Base-by-base conservation (phyloP, 2,329 filamentous ascomycete species). In the Periconia macrospinosa region DNA sequence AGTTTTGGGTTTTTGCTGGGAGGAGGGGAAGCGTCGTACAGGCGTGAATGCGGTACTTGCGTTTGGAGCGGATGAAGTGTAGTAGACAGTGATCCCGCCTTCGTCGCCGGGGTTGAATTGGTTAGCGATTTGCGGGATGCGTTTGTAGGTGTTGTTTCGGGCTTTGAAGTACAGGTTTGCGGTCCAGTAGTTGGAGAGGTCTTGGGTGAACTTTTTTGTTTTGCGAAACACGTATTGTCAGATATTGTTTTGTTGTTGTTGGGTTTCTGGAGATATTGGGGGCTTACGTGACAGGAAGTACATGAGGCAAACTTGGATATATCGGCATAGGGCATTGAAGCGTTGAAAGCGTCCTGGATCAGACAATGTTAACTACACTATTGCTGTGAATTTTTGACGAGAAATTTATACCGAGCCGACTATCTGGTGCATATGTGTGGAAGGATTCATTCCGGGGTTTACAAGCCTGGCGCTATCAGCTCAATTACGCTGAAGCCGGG, bases 101-200 rank as follows among this genome's bases (percentile, higher is more conserved):
- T 61, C 61, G 37, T 61, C 61, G 19, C 50, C 57, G n/a, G 59
- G 54, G 30, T 62, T 60, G 57, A 61, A 63, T 37, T 64, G 54
- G 47, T 61, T 65, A 40, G 56, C 60, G 13, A 53, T 59, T 37
- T 53, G 50, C 6, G 54, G 54, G 18, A 59, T 45, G 23, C 59
- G 59, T 40, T 60, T 57, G 51, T 57, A 62, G 13, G 49, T 55
- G n/a, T 57, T 57, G 37, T 61, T 61, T 8, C 57, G 46, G 18
- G 58, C 58, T 43, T 45, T 51, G 45, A 59, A 61, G 47, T 59
- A 61, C 10, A 61, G 46, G 37, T 56, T 58, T 45, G 57, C 57
- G 13, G 59, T 60, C 57, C 57, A 62, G 45, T 60, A 62, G 37
- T 60, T 60, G 17, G 49, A 53, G 10, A 50, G 44, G 45, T 59